phyloP scores from a whole-genome alignment of 73 alveolate genomes.

The Symbiodinium pilosum region DNA sequence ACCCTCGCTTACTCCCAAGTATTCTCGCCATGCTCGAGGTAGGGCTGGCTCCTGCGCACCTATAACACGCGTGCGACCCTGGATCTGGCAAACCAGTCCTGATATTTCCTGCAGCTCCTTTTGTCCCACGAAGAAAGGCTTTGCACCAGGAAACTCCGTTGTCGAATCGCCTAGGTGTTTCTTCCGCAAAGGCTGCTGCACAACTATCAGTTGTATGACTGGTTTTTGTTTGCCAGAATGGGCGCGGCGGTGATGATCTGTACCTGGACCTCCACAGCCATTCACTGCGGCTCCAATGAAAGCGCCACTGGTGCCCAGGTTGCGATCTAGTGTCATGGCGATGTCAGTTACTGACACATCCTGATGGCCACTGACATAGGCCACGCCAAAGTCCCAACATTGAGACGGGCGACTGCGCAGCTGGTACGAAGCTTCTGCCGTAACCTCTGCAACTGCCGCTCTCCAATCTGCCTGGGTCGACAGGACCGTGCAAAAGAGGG shows the following conservation, averaged over 20 bases:
- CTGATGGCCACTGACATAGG: constrained; percentile 54
- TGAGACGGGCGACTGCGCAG: background rate
- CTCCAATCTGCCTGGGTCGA: constrained; percentile 51
- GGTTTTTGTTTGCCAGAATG: background rate
- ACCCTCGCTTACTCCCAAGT: constrained; percentile 15
- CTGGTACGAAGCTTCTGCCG: constrained; percentile 64
- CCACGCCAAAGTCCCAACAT: constrained; percentile 64
- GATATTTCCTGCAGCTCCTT: constrained; percentile 72
- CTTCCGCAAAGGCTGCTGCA: constrained; percentile 46
- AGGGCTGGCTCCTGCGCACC: constrained; percentile 82
- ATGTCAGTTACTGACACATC: constrained; percentile 56
- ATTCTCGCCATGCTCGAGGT: constrained; percentile 83
- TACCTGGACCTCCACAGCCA: constrained; percentile 81
- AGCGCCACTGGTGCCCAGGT: constrained; percentile 71
- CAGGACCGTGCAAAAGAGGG: constrained; percentile 82
- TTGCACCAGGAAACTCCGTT: constrained; percentile 3
- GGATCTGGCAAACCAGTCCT: constrained; percentile 80
- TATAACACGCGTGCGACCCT: constrained; percentile 53
- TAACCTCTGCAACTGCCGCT: constrained; percentile 80
- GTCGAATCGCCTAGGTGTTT: background rate
- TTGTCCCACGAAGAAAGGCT: constrained; percentile 78
- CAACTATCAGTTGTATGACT: constrained; percentile 67
- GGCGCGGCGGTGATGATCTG: constrained; percentile 30
- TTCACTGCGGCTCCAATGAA: constrained; percentile 85
- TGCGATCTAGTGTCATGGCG: constrained; percentile 42